Evolutionary conservation across 2,329 filamentous ascomycete genomes (phyloP).

Genomic region (Alternaria sp.): DNA sequence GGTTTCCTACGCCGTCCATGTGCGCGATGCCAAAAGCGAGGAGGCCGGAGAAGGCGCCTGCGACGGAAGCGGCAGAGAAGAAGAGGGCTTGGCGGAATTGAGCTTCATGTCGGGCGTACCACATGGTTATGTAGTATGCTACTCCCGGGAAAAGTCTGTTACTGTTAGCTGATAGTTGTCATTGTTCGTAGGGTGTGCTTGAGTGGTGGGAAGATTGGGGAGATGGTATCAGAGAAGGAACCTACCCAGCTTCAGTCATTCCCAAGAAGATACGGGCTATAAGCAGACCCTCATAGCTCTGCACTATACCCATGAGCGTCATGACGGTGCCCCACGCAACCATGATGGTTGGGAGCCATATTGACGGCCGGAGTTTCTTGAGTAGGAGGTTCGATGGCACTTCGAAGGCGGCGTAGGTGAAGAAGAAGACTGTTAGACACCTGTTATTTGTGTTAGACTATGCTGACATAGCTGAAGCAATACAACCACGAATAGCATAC

Average conservation of each 20-base stretch:
- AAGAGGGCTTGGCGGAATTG: conserved; percentile 67
- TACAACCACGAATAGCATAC: neutral
- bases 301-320: conserved; percentile 60
- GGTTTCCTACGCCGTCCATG: conserved; percentile 63
- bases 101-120: conserved; percentile 68
- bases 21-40: conserved; percentile 67
- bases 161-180: neutral
- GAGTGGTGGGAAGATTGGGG: neutral
- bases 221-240: neutral
- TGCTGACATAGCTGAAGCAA: neutral
- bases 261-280: conserved; percentile 58
- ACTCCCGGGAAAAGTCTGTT: conserved; percentile 45
- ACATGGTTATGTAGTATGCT: conserved; percentile 67
- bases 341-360: conserved; percentile 59
- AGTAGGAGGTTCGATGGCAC: conserved; percentile 68
- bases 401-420: conserved; percentile 58
- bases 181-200: no score
- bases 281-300: conserved; percentile 57
- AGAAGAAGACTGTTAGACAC: conserved; percentile 71
- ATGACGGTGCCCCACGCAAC: conserved; percentile 59
- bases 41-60: conserved; percentile 68
- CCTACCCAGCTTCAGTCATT: conserved; percentile 46
- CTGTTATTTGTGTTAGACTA: neutral
- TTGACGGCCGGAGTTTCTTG: conserved; percentile 63
- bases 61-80: conserved; percentile 65